phyloP scores from a whole-genome alignment of 2,329 filamentous ascomycete species.

The Exophiala viscosa region DNA sequence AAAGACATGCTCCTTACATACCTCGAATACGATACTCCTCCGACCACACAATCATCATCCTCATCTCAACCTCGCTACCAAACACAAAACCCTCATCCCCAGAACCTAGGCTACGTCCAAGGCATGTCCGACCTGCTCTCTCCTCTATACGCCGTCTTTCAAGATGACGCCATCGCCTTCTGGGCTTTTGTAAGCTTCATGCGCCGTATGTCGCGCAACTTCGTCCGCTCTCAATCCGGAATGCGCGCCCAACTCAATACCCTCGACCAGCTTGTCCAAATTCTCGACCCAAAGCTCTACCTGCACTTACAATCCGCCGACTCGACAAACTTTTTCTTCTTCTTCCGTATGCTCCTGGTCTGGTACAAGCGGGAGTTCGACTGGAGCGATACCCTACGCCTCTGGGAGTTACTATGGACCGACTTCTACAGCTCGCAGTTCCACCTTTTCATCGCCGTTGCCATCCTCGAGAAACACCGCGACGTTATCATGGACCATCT shows the following conservation, averaged over 20 bases:
- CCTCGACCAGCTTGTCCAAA: constrained; percentile 89
- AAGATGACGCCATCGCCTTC: constrained; percentile 94
- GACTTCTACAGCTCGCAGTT: constrained; percentile 86
- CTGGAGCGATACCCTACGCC: constrained; percentile 77
- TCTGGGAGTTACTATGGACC: constrained; percentile 95
- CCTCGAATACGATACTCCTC: constrained; percentile 78
- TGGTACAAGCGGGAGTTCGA: constrained; percentile 98
- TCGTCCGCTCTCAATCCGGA: constrained; percentile 88
- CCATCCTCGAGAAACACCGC: constrained; percentile 93
- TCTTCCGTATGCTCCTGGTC: constrained; percentile 93
- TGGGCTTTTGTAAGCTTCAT: constrained; percentile 97
- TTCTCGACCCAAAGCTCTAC: constrained; percentile 94
- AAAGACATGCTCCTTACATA: constrained; percentile 99
- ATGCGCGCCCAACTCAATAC: constrained; percentile 91
- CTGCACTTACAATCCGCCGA: constrained; percentile 84
- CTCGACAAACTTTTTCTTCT: constrained; percentile 99
- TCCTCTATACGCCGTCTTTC: constrained; percentile 93
- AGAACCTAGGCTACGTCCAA: constrained; percentile 91
- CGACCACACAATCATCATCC: constrained; percentile 2
- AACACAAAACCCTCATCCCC: constrained; percentile 35
- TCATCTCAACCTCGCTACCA: constrained; percentile 12
- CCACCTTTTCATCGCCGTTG: constrained; percentile 88
- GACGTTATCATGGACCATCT: constrained; percentile 94
- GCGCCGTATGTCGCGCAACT: constrained; percentile 97
- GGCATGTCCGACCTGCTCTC: constrained; percentile 97